phyloP scores from a whole-genome alignment of 208 protist species.

The Entamoeba invadens region DNA sequence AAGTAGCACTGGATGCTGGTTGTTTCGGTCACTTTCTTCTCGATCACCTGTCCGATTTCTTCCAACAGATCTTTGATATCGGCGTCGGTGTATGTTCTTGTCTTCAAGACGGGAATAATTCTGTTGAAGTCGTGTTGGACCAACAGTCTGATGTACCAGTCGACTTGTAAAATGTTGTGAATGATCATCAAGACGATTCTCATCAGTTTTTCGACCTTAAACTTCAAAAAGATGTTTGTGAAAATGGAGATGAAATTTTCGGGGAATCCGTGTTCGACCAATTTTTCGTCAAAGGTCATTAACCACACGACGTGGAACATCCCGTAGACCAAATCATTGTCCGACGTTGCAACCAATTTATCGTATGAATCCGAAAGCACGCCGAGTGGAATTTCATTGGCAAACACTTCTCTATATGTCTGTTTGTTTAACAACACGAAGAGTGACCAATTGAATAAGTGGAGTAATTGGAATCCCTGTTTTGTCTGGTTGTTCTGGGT shows the following conservation, averaged over 20 bases:
- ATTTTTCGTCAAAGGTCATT: neutral
- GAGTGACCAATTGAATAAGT: neutral
- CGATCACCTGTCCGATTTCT: neutral
- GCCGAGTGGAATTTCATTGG: neutral
- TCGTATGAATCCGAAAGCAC: neutral
- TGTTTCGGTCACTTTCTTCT: neutral
- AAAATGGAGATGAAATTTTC: neutral
- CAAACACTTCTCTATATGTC: neutral
- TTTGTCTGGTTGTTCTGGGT: neutral
- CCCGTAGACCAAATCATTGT: neutral
- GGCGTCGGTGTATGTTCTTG: neutral
- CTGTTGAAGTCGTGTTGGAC: neutral
- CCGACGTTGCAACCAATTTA: neutral
- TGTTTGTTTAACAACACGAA: neutral
- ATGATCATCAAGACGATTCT: neutral
- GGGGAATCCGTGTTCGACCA: neutral
- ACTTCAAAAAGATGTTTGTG: neutral
- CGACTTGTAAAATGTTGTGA: neutral
- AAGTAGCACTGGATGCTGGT: neutral
- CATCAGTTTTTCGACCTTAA: neutral
- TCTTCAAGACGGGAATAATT: neutral
- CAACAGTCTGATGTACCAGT: neutral
- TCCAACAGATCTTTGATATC: neutral
- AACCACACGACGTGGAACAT: neutral
- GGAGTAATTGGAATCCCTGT: neutral